Conservation (phyloP, 2,329 filamentous ascomycete genomes). For the Hysterium pulicare region DNA sequence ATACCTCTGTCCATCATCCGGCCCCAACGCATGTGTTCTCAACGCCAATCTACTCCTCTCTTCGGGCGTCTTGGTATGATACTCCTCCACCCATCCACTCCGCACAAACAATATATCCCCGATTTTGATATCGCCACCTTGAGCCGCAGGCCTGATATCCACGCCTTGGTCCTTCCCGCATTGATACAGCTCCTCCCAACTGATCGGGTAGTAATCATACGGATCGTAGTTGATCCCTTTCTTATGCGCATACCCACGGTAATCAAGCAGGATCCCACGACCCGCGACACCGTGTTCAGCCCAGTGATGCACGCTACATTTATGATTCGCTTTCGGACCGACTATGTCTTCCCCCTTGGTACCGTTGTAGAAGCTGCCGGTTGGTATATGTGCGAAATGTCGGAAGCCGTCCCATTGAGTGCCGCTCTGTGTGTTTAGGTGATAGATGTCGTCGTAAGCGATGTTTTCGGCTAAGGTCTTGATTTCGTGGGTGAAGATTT, state of each 20-base stretch:
- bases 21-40: slow-evolving; percentile 44
- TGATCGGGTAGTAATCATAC: slow-evolving; percentile 41
- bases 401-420: slow-evolving; percentile 48
- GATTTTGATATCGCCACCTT: slow-evolving; percentile 54
- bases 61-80: slow-evolving; percentile 44
- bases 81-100: slow-evolving; percentile 59
- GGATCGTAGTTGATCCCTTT: slow-evolving; percentile 43
- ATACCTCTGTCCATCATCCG: slow-evolving; percentile 42
- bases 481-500: slow-evolving; percentile 55
- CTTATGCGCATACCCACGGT: slow-evolving; percentile 39
- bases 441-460: slow-evolving; percentile 43
- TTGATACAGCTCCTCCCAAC: slow-evolving; percentile 50
- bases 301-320: slow-evolving; percentile 46
- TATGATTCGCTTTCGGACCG: slow-evolving; percentile 40
- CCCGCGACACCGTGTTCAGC: slow-evolving; percentile 45
- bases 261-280: slow-evolving; percentile 44
- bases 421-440: slow-evolving; percentile 43
- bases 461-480: slow-evolving; percentile 38
- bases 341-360: slow-evolving; percentile 41
- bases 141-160: slow-evolving; percentile 54
- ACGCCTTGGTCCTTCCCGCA: slow-evolving; percentile 60
- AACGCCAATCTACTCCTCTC: slow-evolving; percentile 35
- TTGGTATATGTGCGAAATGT: slow-evolving; percentile 41
- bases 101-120: slow-evolving; percentile 67
- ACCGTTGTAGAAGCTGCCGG: slow-evolving; percentile 42